These are phyloP conservation scores for Plasmodium vivax DNA, from an alignment of 169 alveolate genomes.

Conservation along the genomic window DNA sequence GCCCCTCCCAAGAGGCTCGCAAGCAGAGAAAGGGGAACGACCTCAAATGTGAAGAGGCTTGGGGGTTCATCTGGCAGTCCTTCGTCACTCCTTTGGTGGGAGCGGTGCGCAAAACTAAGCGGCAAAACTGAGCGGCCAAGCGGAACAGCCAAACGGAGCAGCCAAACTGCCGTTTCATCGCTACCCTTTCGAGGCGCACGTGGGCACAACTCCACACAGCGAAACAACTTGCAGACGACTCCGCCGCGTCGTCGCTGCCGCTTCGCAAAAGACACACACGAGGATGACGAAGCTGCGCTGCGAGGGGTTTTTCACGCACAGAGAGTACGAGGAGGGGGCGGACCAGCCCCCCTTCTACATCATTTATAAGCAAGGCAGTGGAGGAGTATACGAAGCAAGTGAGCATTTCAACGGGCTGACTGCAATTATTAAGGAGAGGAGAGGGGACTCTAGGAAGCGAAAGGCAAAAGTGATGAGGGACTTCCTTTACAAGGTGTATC, in stretches of 20 bases:
- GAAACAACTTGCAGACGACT: background rate
- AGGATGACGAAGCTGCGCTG: constrained; percentile 16
- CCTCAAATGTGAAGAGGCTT: background rate
- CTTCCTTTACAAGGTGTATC: constrained; percentile 7
- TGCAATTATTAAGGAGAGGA: background rate
- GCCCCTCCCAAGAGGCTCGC: no score
- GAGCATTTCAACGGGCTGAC: constrained; percentile 60
- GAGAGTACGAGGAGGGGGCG: background rate
- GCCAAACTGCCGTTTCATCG: background rate
- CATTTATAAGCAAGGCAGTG: constrained; percentile 16
- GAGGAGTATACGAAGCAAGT: constrained; percentile 15
- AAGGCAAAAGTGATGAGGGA: background rate
- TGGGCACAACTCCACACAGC: background rate
- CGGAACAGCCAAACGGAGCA: background rate
- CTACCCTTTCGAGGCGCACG: background rate
- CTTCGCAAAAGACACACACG: background rate
- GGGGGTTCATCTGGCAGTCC: background rate
- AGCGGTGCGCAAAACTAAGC: background rate
- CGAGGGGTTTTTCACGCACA: constrained; percentile 30
- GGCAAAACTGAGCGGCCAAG: background rate
- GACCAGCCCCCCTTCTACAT: background rate
- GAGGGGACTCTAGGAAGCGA: background rate
- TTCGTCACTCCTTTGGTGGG: background rate
- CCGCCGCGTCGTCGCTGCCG: background rate
- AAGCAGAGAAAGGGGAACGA: background rate